Evolutionary conservation across 257 asterid genomes (phyloP).

Genomic region (Catharanthus roseus): DNA sequence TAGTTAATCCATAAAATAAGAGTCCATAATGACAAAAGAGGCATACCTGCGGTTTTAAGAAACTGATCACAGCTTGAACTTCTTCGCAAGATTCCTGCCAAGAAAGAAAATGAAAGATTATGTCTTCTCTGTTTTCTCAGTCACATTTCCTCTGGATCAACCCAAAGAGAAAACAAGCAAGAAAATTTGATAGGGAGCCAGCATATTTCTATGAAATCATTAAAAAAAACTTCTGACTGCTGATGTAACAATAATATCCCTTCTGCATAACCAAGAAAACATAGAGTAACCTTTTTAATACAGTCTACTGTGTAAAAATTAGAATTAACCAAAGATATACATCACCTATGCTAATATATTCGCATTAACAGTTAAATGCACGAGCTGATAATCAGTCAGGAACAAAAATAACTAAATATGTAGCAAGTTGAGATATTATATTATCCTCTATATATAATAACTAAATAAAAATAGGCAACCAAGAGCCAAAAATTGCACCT

Average conservation of each 20-base stretch:
- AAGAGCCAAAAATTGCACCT: background rate
- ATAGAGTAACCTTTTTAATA: background rate
- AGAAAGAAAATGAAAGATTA: conserved; percentile 16
- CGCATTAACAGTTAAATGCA: background rate
- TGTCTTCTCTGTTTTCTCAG: background rate
- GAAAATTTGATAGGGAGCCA: background rate
- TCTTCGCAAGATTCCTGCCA: conserved; percentile 80
- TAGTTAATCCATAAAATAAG: conserved; percentile 7
- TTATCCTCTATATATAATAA: background rate
- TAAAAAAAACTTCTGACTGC: background rate
- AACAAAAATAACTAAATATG: background rate
- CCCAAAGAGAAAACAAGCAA: background rate
- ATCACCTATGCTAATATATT: background rate
- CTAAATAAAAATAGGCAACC: background rate
- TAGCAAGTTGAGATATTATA: background rate
- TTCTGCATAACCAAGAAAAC: background rate
- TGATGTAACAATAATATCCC: background rate
- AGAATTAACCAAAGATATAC: background rate
- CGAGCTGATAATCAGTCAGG: background rate
- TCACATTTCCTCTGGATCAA: background rate
- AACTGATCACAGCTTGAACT: conserved; percentile 74
- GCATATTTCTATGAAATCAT: background rate
- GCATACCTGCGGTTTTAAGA: conserved; percentile 72
- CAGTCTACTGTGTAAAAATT: background rate
- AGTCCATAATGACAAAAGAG: conserved; percentile 13